Percentiles rank a stretch among this genome's conserved stretches.
phyloP scores from a whole-genome alignment of 768 basidiomycete species.

The Phaeotremella skinneri region DNA sequence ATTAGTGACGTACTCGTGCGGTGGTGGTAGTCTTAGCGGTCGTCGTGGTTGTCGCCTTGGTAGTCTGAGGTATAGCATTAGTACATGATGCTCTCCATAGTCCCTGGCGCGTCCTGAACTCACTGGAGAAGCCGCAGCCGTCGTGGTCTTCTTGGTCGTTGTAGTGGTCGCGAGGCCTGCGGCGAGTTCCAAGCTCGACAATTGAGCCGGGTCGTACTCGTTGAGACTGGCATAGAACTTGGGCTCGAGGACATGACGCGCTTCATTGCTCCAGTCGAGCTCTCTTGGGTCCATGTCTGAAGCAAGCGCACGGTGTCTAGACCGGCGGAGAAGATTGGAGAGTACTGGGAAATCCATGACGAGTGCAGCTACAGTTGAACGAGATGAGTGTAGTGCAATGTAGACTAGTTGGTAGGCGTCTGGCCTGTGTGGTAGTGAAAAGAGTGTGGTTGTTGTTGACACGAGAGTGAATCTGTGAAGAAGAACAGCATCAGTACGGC shows the following conservation, averaged over 20 bases:
- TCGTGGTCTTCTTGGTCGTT: background rate
- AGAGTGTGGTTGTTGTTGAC: background rate
- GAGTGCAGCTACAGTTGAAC: background rate
- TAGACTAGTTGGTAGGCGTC: no score
- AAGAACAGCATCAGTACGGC: background rate
- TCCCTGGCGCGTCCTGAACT: slow-evolving; percentile 2
- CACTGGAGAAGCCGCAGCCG: background rate
- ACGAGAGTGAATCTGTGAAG: background rate
- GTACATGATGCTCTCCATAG: no score
- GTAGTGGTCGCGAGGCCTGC: background rate
- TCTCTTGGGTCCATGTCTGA: background rate
- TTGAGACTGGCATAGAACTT: slow-evolving; percentile 12
- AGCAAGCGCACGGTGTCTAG: background rate
- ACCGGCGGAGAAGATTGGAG: background rate
- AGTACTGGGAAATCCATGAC: background rate
- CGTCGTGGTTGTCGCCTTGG: background rate
- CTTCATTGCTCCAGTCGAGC: background rate
- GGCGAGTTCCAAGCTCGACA: background rate
- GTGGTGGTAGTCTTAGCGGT: background rate
- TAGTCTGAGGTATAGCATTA: background rate
- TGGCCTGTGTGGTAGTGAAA: background rate
- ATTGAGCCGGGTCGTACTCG: slow-evolving; percentile 5
- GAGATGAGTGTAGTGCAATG: background rate
- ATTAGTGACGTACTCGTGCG: no score
- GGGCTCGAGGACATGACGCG: background rate